Percentiles rank a stretch among this genome's conserved stretches.
Evolutionary conservation across 2,329 filamentous ascomycete species (phyloP).

Genomic region (Fusarium annulatum): DNA sequence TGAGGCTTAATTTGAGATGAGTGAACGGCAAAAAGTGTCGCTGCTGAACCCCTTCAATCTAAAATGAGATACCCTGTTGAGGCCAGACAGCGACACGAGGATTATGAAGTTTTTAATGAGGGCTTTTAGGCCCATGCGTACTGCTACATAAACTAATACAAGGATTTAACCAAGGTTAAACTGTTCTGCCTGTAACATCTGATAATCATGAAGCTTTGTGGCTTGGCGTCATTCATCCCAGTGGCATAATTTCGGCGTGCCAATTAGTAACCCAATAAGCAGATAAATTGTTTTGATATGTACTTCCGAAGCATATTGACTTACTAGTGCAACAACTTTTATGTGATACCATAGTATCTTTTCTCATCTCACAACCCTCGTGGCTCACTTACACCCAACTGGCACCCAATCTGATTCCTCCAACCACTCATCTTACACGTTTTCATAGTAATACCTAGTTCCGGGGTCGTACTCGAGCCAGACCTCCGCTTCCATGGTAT

Average conservation of each 20-base stretch:
- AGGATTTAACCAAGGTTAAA: background rate
- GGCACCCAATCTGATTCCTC: background rate
- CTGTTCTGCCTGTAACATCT: background rate
- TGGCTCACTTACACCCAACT: background rate
- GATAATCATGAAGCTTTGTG: background rate
- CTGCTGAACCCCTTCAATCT: constrained; percentile 11
- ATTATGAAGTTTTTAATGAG: constrained; percentile 10
- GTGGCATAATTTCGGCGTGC: background rate
- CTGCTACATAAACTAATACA: constrained; percentile 22
- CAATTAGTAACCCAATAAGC: background rate
- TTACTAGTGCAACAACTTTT: background rate
- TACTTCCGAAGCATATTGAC: background rate
- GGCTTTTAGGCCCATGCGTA: constrained; percentile 4
- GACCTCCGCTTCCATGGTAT: constrained; percentile 55
- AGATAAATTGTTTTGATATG: background rate
- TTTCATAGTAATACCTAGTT: constrained; percentile 57
- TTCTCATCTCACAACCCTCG: background rate
- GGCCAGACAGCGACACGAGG: background rate
- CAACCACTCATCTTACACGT: constrained; percentile 17
- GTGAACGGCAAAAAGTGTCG: background rate
- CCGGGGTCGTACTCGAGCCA: constrained; percentile 56
- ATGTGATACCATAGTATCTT: background rate
- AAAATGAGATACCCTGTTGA: constrained; percentile 36
- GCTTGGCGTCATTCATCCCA: background rate
- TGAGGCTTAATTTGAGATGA: constrained; percentile 15